Evolutionary conservation across 176 grass and related monocot species (phyloP).

Genomic region (Phoenix dactylifera): DNA sequence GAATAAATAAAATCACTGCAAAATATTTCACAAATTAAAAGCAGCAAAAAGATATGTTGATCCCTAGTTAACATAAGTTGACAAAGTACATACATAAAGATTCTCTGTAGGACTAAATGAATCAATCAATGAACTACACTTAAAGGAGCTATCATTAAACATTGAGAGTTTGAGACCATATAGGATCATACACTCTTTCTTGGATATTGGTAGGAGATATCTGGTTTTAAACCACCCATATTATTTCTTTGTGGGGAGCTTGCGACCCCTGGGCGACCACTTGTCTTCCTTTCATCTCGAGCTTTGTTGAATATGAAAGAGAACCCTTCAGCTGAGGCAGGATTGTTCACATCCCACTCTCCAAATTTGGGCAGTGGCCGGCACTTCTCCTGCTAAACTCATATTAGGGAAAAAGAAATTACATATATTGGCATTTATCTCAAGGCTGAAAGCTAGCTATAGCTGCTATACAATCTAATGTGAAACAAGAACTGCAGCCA

Average conservation of each 20-base stretch:
- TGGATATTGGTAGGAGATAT: slow-evolving; percentile 20
- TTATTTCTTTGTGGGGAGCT: slow-evolving; percentile 13
- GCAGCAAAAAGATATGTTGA: no score
- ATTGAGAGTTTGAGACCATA: no score
- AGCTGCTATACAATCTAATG: background rate
- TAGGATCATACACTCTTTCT: no score
- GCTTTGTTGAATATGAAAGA: slow-evolving; percentile 46
- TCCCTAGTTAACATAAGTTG: no score
- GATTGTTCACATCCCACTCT: slow-evolving; percentile 43
- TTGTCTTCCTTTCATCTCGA: slow-evolving; percentile 35
- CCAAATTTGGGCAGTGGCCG: slow-evolving; percentile 38
- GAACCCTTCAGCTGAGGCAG: slow-evolving; percentile 41
- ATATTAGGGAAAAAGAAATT: background rate
- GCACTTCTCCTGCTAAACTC: slow-evolving; percentile 24
- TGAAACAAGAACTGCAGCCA: background rate
- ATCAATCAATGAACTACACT: no score
- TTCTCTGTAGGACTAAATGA: no score
- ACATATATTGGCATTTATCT: background rate
- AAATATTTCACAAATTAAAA: no score
- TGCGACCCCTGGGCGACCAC: background rate
- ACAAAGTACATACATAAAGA: no score
- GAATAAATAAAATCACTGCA: no score
- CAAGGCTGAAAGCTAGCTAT: no score
- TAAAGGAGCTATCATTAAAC: background rate
- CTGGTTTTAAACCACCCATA: slow-evolving; percentile 16